phyloP scores from a whole-genome alignment of 208 protist genomes.

The Angomonas ambiguus region DNA sequence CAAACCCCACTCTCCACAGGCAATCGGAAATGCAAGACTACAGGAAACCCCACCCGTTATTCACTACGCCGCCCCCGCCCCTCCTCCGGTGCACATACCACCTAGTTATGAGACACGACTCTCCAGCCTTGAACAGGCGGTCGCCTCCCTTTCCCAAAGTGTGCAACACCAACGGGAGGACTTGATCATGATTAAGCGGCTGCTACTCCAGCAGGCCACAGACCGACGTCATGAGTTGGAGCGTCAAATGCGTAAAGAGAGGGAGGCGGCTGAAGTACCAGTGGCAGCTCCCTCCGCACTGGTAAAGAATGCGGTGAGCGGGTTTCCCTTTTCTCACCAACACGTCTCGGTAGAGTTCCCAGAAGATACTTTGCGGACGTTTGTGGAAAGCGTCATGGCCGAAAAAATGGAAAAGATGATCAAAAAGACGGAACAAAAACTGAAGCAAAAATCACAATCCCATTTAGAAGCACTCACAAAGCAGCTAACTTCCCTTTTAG shows the following conservation, averaged over 20 bases:
- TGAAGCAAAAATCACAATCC: constrained; percentile 58
- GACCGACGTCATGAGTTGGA: constrained; percentile 57
- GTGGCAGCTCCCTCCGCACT: constrained; percentile 7
- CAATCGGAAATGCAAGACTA: not conserved
- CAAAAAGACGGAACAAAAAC: constrained; percentile 49
- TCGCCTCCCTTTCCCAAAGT: constrained; percentile 68
- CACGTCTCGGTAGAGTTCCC: constrained; percentile 76
- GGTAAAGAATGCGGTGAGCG: not conserved
- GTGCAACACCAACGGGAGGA: constrained; percentile 84
- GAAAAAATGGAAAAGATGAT: constrained; percentile 51
- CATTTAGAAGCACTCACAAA: constrained; percentile 62
- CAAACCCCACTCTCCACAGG: not conserved
- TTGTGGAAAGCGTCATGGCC: constrained; percentile 63
- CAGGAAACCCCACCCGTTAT: not conserved
- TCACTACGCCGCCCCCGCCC: not conserved
- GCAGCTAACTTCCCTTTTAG: constrained; percentile 44
- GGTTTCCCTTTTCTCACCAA: constrained; percentile 35
- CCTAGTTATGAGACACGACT: constrained; percentile 45
- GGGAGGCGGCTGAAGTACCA: not conserved
- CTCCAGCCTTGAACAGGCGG: constrained; percentile 55
- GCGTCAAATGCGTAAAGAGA: constrained; percentile 24
- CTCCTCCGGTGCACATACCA: not conserved
- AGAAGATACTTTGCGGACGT: constrained; percentile 59
- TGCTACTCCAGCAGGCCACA: constrained; percentile 74
- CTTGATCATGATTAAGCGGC: constrained; percentile 77